Conservation (phyloP, 805 yeast genomes). For the Pichia phayaonensis region DNA sequence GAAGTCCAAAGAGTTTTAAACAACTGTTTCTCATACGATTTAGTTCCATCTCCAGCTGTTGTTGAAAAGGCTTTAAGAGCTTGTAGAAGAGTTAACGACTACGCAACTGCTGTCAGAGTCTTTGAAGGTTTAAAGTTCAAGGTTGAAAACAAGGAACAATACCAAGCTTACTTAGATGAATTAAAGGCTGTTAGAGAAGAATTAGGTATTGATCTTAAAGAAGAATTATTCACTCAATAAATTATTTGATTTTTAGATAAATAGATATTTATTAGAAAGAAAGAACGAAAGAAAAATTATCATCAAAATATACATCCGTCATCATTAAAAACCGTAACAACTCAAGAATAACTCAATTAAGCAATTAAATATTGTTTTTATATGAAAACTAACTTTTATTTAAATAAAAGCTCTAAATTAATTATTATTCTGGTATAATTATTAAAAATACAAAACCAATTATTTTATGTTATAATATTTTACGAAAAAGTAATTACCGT, state of each 20-base stretch:
- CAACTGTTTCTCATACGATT: slow-evolving; percentile 96
- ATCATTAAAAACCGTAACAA: background rate
- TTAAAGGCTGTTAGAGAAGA: slow-evolving; percentile 86
- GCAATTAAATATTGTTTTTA: slow-evolving; percentile 17
- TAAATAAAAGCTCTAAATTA: background rate
- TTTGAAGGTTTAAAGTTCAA: slow-evolving; percentile 95
- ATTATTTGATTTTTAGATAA: background rate
- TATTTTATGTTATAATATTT: background rate
- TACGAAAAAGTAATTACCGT: background rate
- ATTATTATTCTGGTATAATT: background rate
- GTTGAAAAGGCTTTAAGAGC: slow-evolving; percentile 94
- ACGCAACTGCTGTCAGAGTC: slow-evolving; percentile 97
- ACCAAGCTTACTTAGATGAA: slow-evolving; percentile 92
- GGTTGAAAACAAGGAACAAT: slow-evolving; percentile 91
- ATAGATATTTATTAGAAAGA: background rate
- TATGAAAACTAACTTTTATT: background rate
- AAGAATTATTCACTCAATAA: slow-evolving; percentile 55
- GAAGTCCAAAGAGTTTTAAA: slow-evolving; percentile 92
- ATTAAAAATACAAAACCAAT: background rate
- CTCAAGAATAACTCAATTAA: background rate
- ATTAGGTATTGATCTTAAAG: slow-evolving; percentile 88
- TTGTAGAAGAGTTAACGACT: slow-evolving; percentile 97
- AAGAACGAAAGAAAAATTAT: background rate
- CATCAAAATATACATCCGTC: background rate
- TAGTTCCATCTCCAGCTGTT: slow-evolving; percentile 96